Evolutionary conservation across 208 protist species (phyloP), one percentile per base, ranked within the genome.

Genomic region (Crithidia mellificae): DNA sequence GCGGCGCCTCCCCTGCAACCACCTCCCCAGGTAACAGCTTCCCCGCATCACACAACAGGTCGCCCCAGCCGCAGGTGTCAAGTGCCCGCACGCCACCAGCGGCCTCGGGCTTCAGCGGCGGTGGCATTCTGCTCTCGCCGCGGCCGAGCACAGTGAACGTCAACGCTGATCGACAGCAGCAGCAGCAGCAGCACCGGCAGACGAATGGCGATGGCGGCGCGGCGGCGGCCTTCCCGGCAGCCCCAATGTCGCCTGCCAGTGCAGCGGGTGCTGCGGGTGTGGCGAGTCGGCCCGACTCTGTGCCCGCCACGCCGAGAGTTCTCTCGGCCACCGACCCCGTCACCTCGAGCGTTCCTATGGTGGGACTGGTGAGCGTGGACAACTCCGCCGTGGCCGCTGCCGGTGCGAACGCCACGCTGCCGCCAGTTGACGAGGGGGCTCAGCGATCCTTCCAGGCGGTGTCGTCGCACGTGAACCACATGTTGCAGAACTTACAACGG

Each of bases 401-500:
- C 25, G 27, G 22, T 14, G 38, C 44, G n/a, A n/a, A n/a, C 0
- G 7, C 38, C 6, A 19, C 36, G 5, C n/a, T 38, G 36, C 32
- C 8, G 6, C 19, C 11, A 3, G 34, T 53, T 20, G 50, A 50
- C 17, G n/a, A 43, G n/a, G 39, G 44, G 9, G 51, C 43, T 24
- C 32, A 52, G 34, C 71, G 69, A 1, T 75, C 77, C 3, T 68
- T 91, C 39, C 54, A 70, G 25, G 80, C 80, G 29, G 63, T 96
- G 3, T 47, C 78, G 0, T 53, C 50, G 2, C 53, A 74, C 11
- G 70, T 96, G 7, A 84, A 93, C 41, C 27, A 78, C 44, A 96
- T 96, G 90, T 76, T 96, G 41, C 77, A 74, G 19, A 87, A 92
- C 43, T 84, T 91, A 51, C 81, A 86, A 53, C 63, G 70, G 15